These are phyloP conservation scores for Coemansia sp. DNA, from an alignment of 192 early-diverging fungal species.

Conservation along the genomic window DNA sequence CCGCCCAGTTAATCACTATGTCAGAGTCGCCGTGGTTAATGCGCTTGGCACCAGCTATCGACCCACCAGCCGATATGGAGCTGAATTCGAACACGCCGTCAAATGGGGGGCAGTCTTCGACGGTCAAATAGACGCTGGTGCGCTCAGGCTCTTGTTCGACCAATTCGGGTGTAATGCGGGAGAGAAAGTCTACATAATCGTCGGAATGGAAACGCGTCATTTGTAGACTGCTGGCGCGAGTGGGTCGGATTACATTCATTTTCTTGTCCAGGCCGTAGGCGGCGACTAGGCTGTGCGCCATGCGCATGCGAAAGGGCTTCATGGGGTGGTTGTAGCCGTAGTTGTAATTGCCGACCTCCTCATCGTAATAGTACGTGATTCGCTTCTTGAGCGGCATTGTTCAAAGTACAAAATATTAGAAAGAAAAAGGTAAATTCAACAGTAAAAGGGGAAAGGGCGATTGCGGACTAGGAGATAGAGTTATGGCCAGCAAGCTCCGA, in stretches of 20 bases:
- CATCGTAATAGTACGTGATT: conserved; percentile 54
- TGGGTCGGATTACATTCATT: conserved; percentile 81
- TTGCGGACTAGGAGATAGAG: conserved; percentile 11
- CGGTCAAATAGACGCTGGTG: conserved; percentile 72
- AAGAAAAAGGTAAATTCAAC: background rate
- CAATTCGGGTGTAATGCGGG: conserved; percentile 73
- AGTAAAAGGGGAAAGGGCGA: background rate
- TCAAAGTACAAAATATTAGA: conserved; percentile 4
- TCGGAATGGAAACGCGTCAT: conserved; percentile 95
- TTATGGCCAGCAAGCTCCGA: conserved; percentile 52
- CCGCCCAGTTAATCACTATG: conserved; percentile 96
- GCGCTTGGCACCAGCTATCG: conserved; percentile 90
- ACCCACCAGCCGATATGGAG: conserved; percentile 87
- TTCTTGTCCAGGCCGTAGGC: conserved; percentile 94
- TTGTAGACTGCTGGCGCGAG: conserved; percentile 80
- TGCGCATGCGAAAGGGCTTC: conserved; percentile 96
- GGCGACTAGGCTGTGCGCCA: conserved; percentile 93
- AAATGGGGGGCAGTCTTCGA: conserved; percentile 97
- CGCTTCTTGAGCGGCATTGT: conserved; percentile 43
- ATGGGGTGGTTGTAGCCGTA: conserved; percentile 96
- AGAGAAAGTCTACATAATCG: conserved; percentile 92
- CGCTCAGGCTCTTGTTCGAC: conserved; percentile 62
- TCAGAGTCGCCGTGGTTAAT: conserved; percentile 84
- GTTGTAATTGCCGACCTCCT: conserved; percentile 78
- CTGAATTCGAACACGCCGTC: conserved; percentile 97